Conservation (phyloP, 83 land plant genomes). For the Picea mariana region DNA sequence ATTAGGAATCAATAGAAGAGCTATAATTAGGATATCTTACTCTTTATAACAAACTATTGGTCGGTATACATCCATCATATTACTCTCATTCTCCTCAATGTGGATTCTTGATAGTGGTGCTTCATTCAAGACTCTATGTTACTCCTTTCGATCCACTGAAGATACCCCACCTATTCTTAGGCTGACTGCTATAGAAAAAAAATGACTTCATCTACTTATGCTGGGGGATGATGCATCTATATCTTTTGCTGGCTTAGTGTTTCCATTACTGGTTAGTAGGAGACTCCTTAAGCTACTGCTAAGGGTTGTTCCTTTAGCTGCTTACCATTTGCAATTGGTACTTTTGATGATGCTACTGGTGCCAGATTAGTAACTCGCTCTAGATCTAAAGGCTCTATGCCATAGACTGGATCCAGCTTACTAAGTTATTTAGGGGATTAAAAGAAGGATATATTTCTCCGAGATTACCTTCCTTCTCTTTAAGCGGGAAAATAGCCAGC, state of each 20-base stretch:
- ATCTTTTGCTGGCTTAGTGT: not conserved
- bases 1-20: not conserved
- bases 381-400: too few relatives aligned
- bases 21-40: not conserved
- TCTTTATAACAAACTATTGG: not conserved
- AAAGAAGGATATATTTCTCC: too few relatives aligned
- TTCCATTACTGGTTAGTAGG: constrained; percentile 2
- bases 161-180: not conserved
- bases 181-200: not conserved
- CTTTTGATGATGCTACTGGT: not conserved
- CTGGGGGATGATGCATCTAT: not conserved
- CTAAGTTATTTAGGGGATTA: too few relatives aligned
- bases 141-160: not conserved
- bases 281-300: not conserved
- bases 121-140: not conserved
- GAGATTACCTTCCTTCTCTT: too few relatives aligned
- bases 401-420: too few relatives aligned
- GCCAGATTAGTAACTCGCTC: too few relatives aligned
- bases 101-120: not conserved
- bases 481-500: too few relatives aligned
- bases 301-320: not conserved
- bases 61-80: not conserved
- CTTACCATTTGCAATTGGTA: not conserved
- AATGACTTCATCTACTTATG: not conserved
- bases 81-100: not conserved